Evolutionary conservation across 2,329 filamentous ascomycete species (phyloP).

Genomic region (Diaporthe amygdali): DNA sequence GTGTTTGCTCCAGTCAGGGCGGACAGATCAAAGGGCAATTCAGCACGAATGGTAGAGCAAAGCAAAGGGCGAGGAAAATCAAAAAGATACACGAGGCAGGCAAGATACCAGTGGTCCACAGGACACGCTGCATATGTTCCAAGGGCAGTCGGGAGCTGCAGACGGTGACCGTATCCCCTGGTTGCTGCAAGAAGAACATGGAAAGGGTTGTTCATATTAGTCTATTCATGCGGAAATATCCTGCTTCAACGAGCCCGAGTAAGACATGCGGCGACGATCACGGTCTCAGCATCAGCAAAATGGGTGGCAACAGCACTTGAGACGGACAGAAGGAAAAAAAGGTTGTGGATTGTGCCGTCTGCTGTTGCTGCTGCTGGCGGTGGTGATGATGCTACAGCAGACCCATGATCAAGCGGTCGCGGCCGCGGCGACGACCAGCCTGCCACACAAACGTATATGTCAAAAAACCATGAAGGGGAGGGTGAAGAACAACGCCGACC

Average conservation of each 20-base stretch:
- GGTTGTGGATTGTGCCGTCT: neutral
- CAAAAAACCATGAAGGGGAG: neutral
- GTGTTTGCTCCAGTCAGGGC: too few species aligned
- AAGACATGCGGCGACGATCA: neutral
- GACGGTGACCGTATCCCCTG: neutral
- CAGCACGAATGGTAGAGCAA: neutral
- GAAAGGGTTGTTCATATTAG: neutral
- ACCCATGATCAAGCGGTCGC: neutral
- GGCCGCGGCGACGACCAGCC: neutral
- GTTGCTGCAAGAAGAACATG: neutral
- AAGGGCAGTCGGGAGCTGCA: neutral
- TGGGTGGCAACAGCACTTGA: neutral
- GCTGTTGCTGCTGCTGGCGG: too few species aligned
- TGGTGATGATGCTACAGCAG: neutral
- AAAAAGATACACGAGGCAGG: neutral
- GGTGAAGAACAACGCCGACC: slow-evolving; percentile 14
- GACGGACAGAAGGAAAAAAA: neutral
- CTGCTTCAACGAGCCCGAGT: neutral
- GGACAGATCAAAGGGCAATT: too few species aligned
- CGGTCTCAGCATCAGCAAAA: neutral
- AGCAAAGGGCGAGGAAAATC: too few species aligned
- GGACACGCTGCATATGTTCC: neutral
- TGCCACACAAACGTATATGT: slow-evolving; percentile 11
- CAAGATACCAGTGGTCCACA: neutral
- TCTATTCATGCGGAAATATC: neutral